Base-by-base conservation (phyloP, 140 eudicot genomes). In the Bidens hawaiensis region DNA sequence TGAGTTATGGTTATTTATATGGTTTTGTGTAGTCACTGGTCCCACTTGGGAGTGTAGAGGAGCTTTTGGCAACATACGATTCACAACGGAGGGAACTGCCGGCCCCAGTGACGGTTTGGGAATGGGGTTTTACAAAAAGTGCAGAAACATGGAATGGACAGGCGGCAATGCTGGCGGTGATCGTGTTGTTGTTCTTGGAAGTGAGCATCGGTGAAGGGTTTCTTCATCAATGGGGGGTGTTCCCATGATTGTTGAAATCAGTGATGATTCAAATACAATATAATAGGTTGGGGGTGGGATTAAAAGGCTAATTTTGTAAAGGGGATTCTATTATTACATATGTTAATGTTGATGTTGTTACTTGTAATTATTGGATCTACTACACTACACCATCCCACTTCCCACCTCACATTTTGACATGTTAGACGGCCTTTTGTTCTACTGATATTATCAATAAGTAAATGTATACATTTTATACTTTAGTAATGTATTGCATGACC, bases 111-210 rank as follows among this genome's bases (percentile, higher is more conserved):
- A 80, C 88, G 18, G 81, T 93, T 12, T 93, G 99, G 99, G 95
- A 93, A 54, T 93, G 99, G 99, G 99, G 99, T 28, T 93, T 95
- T 88, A 93, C 99, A 5, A 93, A 85, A 65, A 93, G 99, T 66
- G 99, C 99, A 22, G 99, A 93, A 64, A 93, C 99, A 54, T 93
- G 99, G 99, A 93, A 93, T 5, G 99, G 99, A 2, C 74, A 96
- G 42, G 93, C 93, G 11, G 99, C 99, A 28, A 93, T 87, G 99
- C 51, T 93, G 67, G 99, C 99, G 0, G 96, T 93, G 61, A 78
- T 93, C 45, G 79, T 88, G 34, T 82, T 93, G 52, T 77, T 93
- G 52, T 89, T 88, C 42, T 80, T 87, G 15, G 99, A 93, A 55
- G 99, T 93, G 33, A 85, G 93, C 64, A 93, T 96, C 2, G 99